Conservation (phyloP, 257 asterid species). For the Linderniella brevidens region DNA sequence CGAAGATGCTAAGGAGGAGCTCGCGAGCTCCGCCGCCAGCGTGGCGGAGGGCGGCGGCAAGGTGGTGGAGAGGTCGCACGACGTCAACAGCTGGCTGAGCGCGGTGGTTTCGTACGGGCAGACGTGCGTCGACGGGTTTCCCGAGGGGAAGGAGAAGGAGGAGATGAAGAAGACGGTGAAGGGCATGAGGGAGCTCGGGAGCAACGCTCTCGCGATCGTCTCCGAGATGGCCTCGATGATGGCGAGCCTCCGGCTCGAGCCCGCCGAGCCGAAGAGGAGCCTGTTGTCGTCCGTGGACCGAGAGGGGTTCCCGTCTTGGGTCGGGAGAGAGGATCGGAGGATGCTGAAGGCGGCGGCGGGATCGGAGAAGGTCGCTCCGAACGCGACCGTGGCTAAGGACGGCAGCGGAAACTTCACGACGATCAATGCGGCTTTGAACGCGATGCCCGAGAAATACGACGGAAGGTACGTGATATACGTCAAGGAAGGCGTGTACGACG, state of each 20-base stretch:
- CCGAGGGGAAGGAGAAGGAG: constrained; percentile 27
- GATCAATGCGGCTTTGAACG: constrained; percentile 40
- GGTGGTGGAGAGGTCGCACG: constrained; percentile 9
- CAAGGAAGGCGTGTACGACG: constrained; percentile 60
- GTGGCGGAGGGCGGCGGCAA: constrained; percentile 5
- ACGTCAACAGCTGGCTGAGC: constrained; percentile 38
- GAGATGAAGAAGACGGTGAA: constrained; percentile 17
- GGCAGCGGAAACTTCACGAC: constrained; percentile 48
- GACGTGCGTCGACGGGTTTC: constrained; percentile 43
- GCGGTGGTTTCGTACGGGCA: constrained; percentile 45
- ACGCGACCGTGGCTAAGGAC: constrained; percentile 64
- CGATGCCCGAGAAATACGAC: constrained; percentile 36
- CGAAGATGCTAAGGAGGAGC: constrained; percentile 34
- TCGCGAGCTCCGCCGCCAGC: constrained; percentile 22
- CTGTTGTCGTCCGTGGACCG: constrained; percentile 14
- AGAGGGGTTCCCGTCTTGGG: constrained; percentile 35
- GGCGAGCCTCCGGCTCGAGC: background rate
- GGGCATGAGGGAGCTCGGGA: constrained; percentile 21
- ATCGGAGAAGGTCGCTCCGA: constrained; percentile 18
- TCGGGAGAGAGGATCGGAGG: constrained; percentile 28
- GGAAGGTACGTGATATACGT: constrained; percentile 66
- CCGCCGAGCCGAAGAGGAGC: constrained; percentile 13
- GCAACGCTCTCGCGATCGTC: constrained; percentile 42
- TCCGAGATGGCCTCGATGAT: constrained; percentile 13
- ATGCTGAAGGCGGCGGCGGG: constrained; percentile 21